These are phyloP conservation scores for Sutorius eximius DNA, from an alignment of 1,284 basidiomycete genomes.

Conservation along the genomic window DNA sequence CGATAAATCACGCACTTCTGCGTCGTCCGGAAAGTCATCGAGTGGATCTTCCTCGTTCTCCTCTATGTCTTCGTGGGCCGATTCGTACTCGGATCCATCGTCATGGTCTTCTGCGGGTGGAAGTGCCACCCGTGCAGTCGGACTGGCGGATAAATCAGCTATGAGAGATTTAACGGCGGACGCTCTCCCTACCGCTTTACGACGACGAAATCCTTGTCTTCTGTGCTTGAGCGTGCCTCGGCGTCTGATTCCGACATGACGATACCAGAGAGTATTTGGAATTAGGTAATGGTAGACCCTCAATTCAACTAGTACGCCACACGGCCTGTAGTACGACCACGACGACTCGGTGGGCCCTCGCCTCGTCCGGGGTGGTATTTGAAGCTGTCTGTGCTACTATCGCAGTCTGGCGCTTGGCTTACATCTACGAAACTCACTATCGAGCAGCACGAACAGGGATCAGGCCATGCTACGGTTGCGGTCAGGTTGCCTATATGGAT, in stretches of 20 bases:
- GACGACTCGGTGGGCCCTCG: background rate
- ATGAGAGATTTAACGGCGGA: background rate
- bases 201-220: constrained; percentile 26
- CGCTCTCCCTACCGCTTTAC: constrained; percentile 26
- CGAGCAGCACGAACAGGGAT: too few relatives aligned
- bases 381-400: constrained; percentile 1
- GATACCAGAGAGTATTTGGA: background rate
- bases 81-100: constrained; percentile 40
- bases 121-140: constrained; percentile 46
- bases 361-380: constrained; percentile 33
- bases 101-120: constrained; percentile 35
- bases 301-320: too few relatives aligned
- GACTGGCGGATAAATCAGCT: constrained; percentile 16
- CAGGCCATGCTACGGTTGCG: too few relatives aligned
- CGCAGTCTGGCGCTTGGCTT: background rate
- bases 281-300: background rate
- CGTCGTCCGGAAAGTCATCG: constrained; percentile 58
- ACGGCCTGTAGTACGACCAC: too few relatives aligned
- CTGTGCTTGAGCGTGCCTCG: constrained; percentile 7
- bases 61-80: constrained; percentile 47
- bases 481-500: too few relatives aligned
- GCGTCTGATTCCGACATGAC: constrained; percentile 24
- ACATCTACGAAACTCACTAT: too few relatives aligned
- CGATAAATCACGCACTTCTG: constrained; percentile 52
- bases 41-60: constrained; percentile 52